These are phyloP conservation scores for Euryodendron excelsum DNA, from an alignment of 148 eudicot genomes.

Conservation along the genomic window DNA sequence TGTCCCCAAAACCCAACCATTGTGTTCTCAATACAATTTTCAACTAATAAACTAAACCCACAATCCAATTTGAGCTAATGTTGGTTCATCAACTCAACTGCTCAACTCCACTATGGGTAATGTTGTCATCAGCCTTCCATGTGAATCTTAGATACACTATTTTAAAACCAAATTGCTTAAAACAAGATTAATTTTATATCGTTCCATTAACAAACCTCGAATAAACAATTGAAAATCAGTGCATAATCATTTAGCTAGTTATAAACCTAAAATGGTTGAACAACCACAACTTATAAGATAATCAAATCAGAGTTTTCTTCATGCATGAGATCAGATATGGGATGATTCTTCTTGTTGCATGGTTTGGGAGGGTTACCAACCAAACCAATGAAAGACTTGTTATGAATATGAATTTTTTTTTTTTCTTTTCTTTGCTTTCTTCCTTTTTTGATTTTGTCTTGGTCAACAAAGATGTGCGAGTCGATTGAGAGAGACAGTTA, in stretches of 20 bases:
- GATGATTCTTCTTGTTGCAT: neutral
- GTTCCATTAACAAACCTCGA: neutral
- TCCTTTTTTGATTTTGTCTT: neutral
- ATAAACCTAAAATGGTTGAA: constrained; percentile 1
- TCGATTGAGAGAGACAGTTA: neutral
- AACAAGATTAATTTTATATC: neutral
- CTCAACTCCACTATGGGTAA: neutral
- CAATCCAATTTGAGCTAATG: neutral
- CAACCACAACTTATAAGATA: neutral
- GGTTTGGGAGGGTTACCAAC: constrained; percentile 12
- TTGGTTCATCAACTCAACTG: neutral
- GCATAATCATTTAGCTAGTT: neutral
- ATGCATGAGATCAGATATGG: neutral
- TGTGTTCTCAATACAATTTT: too few species aligned
- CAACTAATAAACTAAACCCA: neutral
- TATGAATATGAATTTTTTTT: neutral
- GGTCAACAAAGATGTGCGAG: neutral
- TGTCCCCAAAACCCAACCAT: too few species aligned
- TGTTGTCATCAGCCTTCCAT: neutral
- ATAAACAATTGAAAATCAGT: neutral
- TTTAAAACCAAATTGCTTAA: neutral
- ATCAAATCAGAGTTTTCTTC: neutral
- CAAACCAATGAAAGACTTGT: neutral
- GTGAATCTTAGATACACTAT: neutral
- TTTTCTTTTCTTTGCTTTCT: neutral